Percentiles rank a stretch among this genome's conserved stretches.
Conservation (phyloP, 108 stramenopile genomes). For the Tribonema minus region DNA sequence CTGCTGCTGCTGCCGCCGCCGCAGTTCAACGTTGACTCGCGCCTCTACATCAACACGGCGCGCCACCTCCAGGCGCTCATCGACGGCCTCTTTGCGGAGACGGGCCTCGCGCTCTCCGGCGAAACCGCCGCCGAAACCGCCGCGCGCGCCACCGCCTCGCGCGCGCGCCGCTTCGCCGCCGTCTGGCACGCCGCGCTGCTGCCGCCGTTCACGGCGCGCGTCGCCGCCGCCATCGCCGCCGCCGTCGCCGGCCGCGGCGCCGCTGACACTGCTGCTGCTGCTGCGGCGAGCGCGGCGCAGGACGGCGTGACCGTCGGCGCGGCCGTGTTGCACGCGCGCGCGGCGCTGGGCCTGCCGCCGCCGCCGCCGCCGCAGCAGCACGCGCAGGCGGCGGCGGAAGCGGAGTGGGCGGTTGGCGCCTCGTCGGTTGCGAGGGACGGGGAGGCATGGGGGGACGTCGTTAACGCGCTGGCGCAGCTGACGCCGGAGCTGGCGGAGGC, state of each 20-base stretch:
- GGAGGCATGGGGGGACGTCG: conserved; percentile 21
- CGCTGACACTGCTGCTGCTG: not conserved
- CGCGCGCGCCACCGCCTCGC: not conserved
- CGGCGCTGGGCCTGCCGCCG: conserved; percentile 26
- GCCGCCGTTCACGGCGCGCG: conserved; percentile 14
- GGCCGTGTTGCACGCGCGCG: conserved; percentile 8
- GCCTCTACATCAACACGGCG: too few relatives aligned
- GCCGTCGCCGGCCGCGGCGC: conserved; percentile 14
- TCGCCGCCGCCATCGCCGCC: conserved; percentile 4
- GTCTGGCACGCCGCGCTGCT: conserved; percentile 20
- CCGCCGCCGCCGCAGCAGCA: too few relatives aligned
- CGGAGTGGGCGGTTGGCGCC: not conserved
- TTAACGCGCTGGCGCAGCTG: conserved; percentile 1
- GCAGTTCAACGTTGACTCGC: too few relatives aligned
- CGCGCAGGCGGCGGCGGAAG: too few relatives aligned
- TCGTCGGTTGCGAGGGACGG: not conserved
- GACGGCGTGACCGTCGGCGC: conserved; percentile 1
- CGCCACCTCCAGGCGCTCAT: not conserved
- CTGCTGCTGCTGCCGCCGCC: too few relatives aligned
- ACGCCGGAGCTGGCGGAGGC: conserved; percentile 12
- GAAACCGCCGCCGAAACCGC: not conserved
- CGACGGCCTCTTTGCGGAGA: conserved; percentile 12
- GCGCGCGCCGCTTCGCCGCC: conserved; percentile 1
- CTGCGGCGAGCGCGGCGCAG: not conserved
- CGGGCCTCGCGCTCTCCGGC: conserved; percentile 3